Evolutionary conservation across 2,329 filamentous ascomycete species (phyloP).

Genomic region (Aureobasidium leucospermi): DNA sequence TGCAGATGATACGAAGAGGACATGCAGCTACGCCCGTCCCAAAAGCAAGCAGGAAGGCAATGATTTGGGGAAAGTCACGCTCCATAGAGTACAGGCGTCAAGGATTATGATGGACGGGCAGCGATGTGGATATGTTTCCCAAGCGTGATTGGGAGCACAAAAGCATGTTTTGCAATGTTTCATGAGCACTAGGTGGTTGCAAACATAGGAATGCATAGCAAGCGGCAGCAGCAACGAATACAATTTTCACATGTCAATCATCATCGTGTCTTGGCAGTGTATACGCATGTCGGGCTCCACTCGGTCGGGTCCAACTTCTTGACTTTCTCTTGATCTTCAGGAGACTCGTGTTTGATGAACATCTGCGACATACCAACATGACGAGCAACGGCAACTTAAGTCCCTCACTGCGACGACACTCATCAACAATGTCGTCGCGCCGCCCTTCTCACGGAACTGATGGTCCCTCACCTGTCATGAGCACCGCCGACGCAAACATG

Average conservation of each 20-base stretch:
- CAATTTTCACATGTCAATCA: constrained; percentile 7
- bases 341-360: neutral
- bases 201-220: neutral
- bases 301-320: neutral
- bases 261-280: constrained; percentile 1
- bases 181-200: neutral
- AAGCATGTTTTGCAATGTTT: constrained; percentile 8
- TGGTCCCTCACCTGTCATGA: neutral
- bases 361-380: neutral
- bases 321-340: neutral
- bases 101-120: constrained; percentile 2
- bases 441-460: constrained; percentile 34
- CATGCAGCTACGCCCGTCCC: constrained; percentile 2
- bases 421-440: constrained; percentile 35
- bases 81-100: neutral
- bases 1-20: neutral
- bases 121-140: neutral
- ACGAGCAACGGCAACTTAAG: constrained; percentile 3
- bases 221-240: constrained; percentile 1
- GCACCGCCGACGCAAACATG: constrained; percentile 18
- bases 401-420: constrained; percentile 19
- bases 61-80: constrained; percentile 3
- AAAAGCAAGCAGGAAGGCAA: constrained; percentile 15
- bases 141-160: neutral
- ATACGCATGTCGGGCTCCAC: neutral